Evolutionary conservation across 164 flowering plant species (phyloP), one percentile per base, ranked within the genome.

Genomic region (Buxus sempervirens): DNA sequence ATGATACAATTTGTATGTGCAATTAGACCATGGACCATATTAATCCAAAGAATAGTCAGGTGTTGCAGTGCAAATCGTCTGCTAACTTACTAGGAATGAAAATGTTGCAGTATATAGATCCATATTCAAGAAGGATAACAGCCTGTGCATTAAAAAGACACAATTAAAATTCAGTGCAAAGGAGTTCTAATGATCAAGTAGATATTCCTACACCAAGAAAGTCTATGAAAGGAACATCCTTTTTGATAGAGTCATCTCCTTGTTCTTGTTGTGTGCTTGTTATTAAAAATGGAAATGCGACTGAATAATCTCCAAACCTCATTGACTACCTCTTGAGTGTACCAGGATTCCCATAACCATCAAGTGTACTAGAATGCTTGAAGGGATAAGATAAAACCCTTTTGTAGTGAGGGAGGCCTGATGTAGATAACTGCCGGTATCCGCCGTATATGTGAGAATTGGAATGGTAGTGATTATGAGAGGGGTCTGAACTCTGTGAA

Each of bases 191-290:
- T 45, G 18, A 45, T 45, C 51, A 45, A 10, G 51, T 5, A 45
- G 61, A 27, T 18, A 58, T 41, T 62, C 68, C 80, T 0, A 80
- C 83, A 16, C 80, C 80, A 68, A 80, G 80, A 62, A 75, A 80
- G 26, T 80, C 83, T 26, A 80, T 74, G 78, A 80, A 80, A 45
- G 70, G 53, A 56, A 65, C 73, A 64, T 76, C 65, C 64, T 73
- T 68, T 32, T 14, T 49, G 45, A 28, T 51, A 58, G 70, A 58
- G 24, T 65, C 65, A 54, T 24, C 54, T 9, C 24, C 64, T 32
- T 63, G 54, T 13, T 23, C 63, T 60, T 64, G 59, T 1, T 64
- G 28, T 18, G 58, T 26, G 62, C 8, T 41, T 18, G 18, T 41
- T 42, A 36, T 38, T 8, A 42, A 57, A 54, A 18, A 57, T 9